Conservation (phyloP, 306 rosid species). For the Cotoneaster glaucophyllus region DNA sequence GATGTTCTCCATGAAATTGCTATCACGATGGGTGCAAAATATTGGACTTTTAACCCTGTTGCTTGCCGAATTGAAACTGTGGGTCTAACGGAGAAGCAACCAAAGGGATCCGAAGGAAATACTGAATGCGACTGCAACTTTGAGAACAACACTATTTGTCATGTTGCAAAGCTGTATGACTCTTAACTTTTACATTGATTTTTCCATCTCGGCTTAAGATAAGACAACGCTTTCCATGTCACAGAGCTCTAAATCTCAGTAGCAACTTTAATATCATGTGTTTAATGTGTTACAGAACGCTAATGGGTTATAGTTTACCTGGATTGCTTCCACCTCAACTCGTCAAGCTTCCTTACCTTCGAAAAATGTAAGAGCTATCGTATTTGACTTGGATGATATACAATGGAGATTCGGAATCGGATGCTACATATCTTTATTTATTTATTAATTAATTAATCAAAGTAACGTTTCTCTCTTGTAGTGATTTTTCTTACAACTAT, state of each 20-base stretch:
- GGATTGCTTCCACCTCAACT: constrained; percentile 30
- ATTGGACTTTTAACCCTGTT: background rate
- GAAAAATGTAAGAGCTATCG: constrained; percentile 3
- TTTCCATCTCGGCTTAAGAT: background rate
- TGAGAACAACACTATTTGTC: constrained; percentile 3
- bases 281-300: background rate
- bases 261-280: background rate
- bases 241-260: background rate
- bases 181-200: background rate
- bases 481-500: constrained; percentile 28
- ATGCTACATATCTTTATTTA: background rate
- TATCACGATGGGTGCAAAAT: background rate
- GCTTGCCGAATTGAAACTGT: background rate
- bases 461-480: background rate
- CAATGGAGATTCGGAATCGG: background rate
- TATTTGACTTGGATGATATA: background rate
- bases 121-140: background rate
- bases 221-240: background rate
- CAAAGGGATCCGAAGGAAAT: background rate
- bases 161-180: background rate
- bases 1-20: constrained; percentile 9
- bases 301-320: constrained; percentile 12
- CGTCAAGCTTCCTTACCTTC: constrained; percentile 21
- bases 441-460: background rate
- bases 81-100: background rate